Evolutionary conservation across 257 asterid genomes (phyloP).

Genomic region (Datura wrightii): DNA sequence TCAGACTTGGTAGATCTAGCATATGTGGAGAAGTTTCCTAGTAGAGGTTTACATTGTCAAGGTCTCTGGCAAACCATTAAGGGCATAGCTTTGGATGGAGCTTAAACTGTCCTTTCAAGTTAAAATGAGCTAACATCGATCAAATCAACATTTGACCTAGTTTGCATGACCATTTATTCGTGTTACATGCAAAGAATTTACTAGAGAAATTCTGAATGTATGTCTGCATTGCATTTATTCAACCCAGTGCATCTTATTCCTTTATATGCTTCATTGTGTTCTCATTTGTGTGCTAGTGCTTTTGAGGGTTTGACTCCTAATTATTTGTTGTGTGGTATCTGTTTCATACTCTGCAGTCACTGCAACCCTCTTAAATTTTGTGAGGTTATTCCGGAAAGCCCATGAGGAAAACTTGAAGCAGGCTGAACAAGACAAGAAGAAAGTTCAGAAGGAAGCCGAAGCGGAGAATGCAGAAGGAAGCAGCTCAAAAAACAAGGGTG

Average conservation of each 20-base stretch:
- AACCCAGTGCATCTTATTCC: neutral
- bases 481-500: constrained; percentile 46
- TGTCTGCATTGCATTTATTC: neutral
- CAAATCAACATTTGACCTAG: constrained; percentile 8
- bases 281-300: neutral
- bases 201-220: neutral
- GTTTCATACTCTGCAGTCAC: constrained; percentile 54
- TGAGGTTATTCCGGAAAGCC: constrained; percentile 71
- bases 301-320: constrained; percentile 27
- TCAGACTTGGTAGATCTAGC: neutral
- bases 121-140: neutral
- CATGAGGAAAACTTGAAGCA: constrained; percentile 75
- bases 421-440: constrained; percentile 78
- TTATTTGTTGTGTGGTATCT: constrained; percentile 31
- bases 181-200: neutral
- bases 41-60: constrained; percentile 16
- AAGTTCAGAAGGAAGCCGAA: constrained; percentile 80
- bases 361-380: constrained; percentile 74
- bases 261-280: neutral
- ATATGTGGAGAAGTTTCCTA: constrained; percentile 3
- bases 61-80: neutral
- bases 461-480: constrained; percentile 59
- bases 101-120: neutral
- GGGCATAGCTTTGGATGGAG: neutral
- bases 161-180: neutral